Conservation (phyloP, 192 early-diverging fungal species). For the Dissophora ornata region DNA sequence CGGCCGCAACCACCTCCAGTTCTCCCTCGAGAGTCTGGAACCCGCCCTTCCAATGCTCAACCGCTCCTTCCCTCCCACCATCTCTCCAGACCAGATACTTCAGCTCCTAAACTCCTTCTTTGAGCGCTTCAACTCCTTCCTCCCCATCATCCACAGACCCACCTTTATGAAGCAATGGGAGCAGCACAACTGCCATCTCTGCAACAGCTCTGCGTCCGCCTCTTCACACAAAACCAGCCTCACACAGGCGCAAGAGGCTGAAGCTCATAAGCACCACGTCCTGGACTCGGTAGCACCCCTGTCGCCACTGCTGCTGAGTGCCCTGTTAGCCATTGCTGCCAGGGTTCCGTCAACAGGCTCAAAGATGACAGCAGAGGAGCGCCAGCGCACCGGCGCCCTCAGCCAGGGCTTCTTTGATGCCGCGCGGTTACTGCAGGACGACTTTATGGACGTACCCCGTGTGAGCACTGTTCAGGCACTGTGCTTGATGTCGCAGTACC, state of each 20-base stretch:
- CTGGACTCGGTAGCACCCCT: slow-evolving; percentile 33
- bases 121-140: slow-evolving; percentile 34
- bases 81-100: slow-evolving; percentile 15
- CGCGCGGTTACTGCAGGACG: slow-evolving; percentile 48
- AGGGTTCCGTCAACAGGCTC: slow-evolving; percentile 43
- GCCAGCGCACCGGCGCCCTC: slow-evolving; percentile 17
- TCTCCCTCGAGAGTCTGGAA: slow-evolving; percentile 38
- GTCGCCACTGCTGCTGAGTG: slow-evolving; percentile 54
- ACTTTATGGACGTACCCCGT: slow-evolving; percentile 57
- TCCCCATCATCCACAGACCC: slow-evolving; percentile 35
- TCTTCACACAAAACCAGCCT: not conserved
- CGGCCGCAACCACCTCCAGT: slow-evolving; percentile 52
- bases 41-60: slow-evolving; percentile 33
- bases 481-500: slow-evolving; percentile 50
- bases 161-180: slow-evolving; percentile 54
- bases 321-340: slow-evolving; percentile 54
- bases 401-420: slow-evolving; percentile 48
- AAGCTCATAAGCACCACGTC: slow-evolving; percentile 35
- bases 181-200: slow-evolving; percentile 30
- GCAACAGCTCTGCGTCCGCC: not conserved
- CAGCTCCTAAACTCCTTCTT: slow-evolving; percentile 44
- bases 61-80: slow-evolving; percentile 30
- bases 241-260: slow-evolving; percentile 11
- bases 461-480: slow-evolving; percentile 58
- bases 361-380: slow-evolving; percentile 27